Base-by-base conservation (phyloP, 2,329 filamentous ascomycete genomes). In the Helicocarpus griseus region DNA sequence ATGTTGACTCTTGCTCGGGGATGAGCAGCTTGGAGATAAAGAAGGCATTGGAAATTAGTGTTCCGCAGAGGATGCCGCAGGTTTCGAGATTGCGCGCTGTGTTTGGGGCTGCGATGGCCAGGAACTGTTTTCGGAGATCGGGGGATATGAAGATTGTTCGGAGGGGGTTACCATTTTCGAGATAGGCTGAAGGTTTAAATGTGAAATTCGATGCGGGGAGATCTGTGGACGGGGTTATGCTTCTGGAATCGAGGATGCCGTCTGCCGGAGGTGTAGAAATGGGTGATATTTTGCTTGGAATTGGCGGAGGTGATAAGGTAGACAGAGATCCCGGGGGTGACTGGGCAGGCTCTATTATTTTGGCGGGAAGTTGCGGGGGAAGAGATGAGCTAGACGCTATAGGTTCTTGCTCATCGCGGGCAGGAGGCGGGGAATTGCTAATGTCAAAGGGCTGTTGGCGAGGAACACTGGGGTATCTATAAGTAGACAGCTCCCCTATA, bases 51-150 rank as follows among this genome's bases (percentile, higher is more conserved):
- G 90, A 91, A 62, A 95, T 86, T 1, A 90, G 76, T 1, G 88
- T 91, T 6, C 91, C 93, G 63, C 89, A 95, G 9, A 98, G 78
- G 58, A 98, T 91, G 33, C 91, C 93, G 65, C 93, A 97, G 59
- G 93, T 97, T 71, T 98, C 93, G 17, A 97, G 77, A 33, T 94
- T 94, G 3, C 77, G 76, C 28, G 73, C 73, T 0, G 93, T 98
- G 65, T 98, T 97, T 17, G 79, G 69, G 0, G 79, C 71, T 0
- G 90, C 91, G 28, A 89, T 73, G 2, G 79, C 70, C 17, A 97
- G 76, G 65, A 98, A 98, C 5, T 77, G 74, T 2, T 76, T 70
- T 26, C 89, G 87, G 1, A 98, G 77, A 11, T 80, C 77, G 0
- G 81, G 79, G 0, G 93, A 91, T 1, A 98, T 77, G 65, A 97